phyloP scores from a whole-genome alignment of 2,329 filamentous ascomycete species.

The Fusarium circinatum region DNA sequence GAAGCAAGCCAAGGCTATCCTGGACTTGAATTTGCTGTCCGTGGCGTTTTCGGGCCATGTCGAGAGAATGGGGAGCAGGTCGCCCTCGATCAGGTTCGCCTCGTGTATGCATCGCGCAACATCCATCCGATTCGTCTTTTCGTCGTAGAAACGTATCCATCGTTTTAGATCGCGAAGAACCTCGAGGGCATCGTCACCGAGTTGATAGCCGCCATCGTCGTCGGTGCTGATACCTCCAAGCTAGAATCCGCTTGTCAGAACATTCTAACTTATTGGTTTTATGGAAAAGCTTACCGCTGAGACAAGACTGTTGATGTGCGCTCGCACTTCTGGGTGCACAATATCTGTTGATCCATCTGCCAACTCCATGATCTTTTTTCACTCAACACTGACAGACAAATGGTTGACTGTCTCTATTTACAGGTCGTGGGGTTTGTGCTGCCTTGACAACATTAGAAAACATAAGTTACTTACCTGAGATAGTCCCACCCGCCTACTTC shows the following conservation, averaged over 20 bases:
- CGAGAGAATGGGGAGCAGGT: constrained; percentile 89
- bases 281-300: constrained; percentile 75
- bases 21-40: constrained; percentile 79
- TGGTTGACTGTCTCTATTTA: constrained; percentile 23
- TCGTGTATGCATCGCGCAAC: constrained; percentile 93
- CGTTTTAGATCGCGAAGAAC: constrained; percentile 92
- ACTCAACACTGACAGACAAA: constrained; percentile 15
- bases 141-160: constrained; percentile 95
- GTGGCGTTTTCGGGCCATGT: constrained; percentile 79
- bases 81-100: constrained; percentile 89
- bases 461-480: background rate
- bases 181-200: constrained; percentile 92
- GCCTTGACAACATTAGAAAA: constrained; percentile 28
- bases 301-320: constrained; percentile 92
- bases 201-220: constrained; percentile 83
- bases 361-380: constrained; percentile 61
- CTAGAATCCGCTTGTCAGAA: constrained; percentile 57
- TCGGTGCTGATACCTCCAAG: constrained; percentile 85
- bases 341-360: constrained; percentile 64
- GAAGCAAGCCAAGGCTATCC: constrained; percentile 84
- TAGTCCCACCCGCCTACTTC: constrained; percentile 19
- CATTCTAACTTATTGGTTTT: background rate
- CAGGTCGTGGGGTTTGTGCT: constrained; percentile 33
- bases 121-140: constrained; percentile 92
- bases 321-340: constrained; percentile 91